Percentiles rank a stretch among this genome's conserved stretches.
These are phyloP conservation scores for Aphanomyces stellatus DNA, from an alignment of 352 stramenopile species.

Conservation along the genomic window DNA sequence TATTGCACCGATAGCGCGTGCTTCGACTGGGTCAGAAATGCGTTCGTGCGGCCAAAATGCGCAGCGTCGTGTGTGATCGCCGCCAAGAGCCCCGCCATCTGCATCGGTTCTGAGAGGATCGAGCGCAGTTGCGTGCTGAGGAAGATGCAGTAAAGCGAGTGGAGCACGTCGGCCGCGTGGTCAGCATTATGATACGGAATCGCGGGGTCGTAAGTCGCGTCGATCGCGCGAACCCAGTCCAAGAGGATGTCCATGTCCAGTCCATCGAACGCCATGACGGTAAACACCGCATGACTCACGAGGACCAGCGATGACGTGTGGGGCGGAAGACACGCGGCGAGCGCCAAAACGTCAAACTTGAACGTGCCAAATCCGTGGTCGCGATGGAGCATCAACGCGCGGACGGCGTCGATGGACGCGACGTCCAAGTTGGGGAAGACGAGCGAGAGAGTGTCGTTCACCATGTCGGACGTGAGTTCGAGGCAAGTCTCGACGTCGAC, in stretches of 20 bases:
- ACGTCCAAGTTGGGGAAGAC: conserved; percentile 31
- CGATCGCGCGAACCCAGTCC: conserved; percentile 46
- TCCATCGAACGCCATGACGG: conserved; percentile 40
- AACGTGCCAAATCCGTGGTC: conserved; percentile 59
- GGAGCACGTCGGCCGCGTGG: conserved; percentile 72
- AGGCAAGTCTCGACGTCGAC: conserved; percentile 27
- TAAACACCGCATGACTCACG: conserved; percentile 65
- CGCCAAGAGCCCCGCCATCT: conserved; percentile 59
- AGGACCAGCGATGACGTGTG: conserved; percentile 51
- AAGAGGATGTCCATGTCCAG: conserved; percentile 47
- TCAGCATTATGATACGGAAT: conserved; percentile 79
- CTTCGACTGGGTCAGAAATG: conserved; percentile 66
- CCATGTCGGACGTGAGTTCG: conserved; percentile 34
- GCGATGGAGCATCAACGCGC: conserved; percentile 37
- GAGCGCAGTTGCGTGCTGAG: conserved; percentile 40
- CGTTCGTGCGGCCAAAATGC: conserved; percentile 67
- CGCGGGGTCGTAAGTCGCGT: conserved; percentile 46
- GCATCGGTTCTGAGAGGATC: conserved; percentile 51
- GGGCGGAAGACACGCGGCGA: conserved; percentile 47
- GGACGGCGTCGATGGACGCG: conserved; percentile 30
- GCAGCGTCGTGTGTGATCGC: conserved; percentile 78
- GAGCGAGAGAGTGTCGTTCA: conserved; percentile 24
- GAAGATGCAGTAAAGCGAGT: conserved; percentile 67
- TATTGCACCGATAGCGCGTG: conserved; percentile 59
- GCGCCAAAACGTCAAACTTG: conserved; percentile 54